A percentile compares a stretch with the other conserved stretches of the same genome.
phyloP scores from a whole-genome alignment of 352 stramenopile genomes.

The Phytophthora litchii region DNA sequence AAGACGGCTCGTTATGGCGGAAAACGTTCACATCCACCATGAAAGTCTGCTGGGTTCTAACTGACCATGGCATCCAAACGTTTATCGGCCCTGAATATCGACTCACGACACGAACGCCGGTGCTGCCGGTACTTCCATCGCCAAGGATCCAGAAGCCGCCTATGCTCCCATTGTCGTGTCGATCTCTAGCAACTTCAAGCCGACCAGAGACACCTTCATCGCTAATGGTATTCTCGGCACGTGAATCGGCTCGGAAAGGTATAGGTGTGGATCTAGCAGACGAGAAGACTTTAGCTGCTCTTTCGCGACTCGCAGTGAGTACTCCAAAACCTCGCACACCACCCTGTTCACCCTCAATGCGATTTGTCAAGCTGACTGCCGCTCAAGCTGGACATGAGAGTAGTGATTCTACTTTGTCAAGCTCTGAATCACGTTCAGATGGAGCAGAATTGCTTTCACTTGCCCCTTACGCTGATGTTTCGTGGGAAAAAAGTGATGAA shows the following conservation, averaged over 20 bases:
- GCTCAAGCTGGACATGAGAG: slow-evolving; percentile 5
- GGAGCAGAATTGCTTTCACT: slow-evolving; percentile 37
- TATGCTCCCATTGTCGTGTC: slow-evolving; percentile 38
- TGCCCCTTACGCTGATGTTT: slow-evolving; percentile 28
- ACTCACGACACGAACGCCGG: slow-evolving; percentile 52
- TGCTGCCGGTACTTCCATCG: slow-evolving; percentile 38
- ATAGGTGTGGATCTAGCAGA: slow-evolving; percentile 51
- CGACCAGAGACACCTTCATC: slow-evolving; percentile 43
- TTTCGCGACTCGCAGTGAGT: slow-evolving; percentile 48
- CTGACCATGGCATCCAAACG: slow-evolving; percentile 57
- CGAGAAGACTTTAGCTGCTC: slow-evolving; percentile 49
- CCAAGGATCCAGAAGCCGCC: slow-evolving; percentile 20
- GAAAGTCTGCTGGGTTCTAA: slow-evolving; percentile 76
- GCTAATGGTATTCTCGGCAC: slow-evolving; percentile 41
- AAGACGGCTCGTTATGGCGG: slow-evolving; percentile 47
- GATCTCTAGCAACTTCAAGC: slow-evolving; percentile 6
- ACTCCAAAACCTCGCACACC: slow-evolving; percentile 40
- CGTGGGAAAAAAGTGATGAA: slow-evolving; percentile 29
- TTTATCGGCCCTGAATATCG: slow-evolving; percentile 71
- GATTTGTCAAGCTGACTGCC: background rate
- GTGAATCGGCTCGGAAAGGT: slow-evolving; percentile 53
- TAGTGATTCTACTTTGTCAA: slow-evolving; percentile 11
- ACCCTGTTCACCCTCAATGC: slow-evolving; percentile 35
- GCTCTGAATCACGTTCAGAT: slow-evolving; percentile 13
- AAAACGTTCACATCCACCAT: slow-evolving; percentile 51